These are phyloP conservation scores for Cystobasidium ongulense DNA, from an alignment of 768 basidiomycete species.

Conservation along the genomic window DNA sequence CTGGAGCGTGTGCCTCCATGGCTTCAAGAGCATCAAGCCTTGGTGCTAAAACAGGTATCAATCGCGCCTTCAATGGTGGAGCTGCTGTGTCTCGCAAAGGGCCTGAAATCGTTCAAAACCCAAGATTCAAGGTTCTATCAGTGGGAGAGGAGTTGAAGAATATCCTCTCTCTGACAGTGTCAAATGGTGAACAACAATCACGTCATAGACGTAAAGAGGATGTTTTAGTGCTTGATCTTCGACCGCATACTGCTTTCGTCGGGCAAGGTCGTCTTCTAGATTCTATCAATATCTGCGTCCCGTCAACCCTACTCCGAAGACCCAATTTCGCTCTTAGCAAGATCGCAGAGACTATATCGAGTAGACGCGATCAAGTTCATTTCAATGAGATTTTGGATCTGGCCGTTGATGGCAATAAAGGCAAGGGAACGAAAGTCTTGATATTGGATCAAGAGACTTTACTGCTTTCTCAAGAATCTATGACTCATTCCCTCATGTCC, in stretches of 20 bases:
- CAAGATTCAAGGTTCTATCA: neutral
- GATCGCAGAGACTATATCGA: slow-evolving; percentile 71
- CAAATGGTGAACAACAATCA: no score
- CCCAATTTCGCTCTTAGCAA: slow-evolving; percentile 73
- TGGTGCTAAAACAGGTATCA: neutral
- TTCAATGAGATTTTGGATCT: slow-evolving; percentile 55
- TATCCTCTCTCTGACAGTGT: neutral
- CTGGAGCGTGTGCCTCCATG: neutral
- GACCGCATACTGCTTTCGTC: slow-evolving; percentile 67
- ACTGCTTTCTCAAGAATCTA: slow-evolving; percentile 53
- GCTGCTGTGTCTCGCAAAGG: neutral
- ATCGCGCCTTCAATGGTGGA: neutral
- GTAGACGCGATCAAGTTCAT: slow-evolving; percentile 52
- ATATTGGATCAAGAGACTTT: slow-evolving; percentile 77
- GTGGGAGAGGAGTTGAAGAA: neutral
- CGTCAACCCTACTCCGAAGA: slow-evolving; percentile 86
- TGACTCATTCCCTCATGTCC: slow-evolving; percentile 44
- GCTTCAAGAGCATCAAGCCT: neutral
- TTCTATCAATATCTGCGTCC: slow-evolving; percentile 79
- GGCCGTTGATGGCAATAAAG: slow-evolving; percentile 45
- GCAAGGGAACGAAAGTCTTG: slow-evolving; percentile 53
- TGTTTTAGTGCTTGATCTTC: slow-evolving; percentile 75
- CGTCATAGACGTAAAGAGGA: neutral
- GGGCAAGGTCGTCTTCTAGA: slow-evolving; percentile 56
- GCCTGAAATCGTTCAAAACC: neutral